phyloP scores from a whole-genome alignment of 2,329 filamentous ascomycete species.

The Huntiella decipiens region DNA sequence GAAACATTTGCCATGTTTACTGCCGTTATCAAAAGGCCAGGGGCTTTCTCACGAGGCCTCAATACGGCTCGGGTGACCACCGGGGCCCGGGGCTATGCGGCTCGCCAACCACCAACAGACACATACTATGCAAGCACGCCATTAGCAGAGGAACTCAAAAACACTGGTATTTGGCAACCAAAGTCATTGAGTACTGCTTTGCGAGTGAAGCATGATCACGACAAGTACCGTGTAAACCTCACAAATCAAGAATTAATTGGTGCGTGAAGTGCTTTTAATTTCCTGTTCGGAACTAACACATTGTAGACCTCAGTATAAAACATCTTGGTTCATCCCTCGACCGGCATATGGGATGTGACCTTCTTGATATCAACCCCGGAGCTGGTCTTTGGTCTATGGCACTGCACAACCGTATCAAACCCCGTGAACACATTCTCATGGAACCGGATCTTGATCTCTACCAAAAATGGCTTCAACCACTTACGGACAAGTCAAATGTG shows the following conservation, averaged over 20 bases:
- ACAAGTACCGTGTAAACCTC: background rate
- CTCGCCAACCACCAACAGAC: background rate
- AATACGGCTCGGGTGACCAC: background rate
- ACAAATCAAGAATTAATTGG: background rate
- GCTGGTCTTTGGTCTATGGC: constrained; percentile 59
- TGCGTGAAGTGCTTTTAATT: background rate
- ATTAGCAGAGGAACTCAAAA: background rate
- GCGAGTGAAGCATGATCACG: background rate
- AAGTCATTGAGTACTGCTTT: background rate
- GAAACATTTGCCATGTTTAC: background rate
- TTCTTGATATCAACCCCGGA: constrained; percentile 76
- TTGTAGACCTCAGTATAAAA: constrained; percentile 45
- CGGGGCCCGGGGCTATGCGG: background rate
- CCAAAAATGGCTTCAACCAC: constrained; percentile 36
- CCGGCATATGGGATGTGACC: constrained; percentile 57
- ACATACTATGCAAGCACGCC: background rate
- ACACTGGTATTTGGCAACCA: background rate
- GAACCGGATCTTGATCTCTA: constrained; percentile 48
- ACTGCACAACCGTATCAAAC: constrained; percentile 55
- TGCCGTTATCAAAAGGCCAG: background rate
- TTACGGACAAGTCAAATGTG: constrained; percentile 30
- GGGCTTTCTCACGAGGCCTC: background rate
- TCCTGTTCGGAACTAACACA: too few relatives aligned
- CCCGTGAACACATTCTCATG: constrained; percentile 66
- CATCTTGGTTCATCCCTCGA: constrained; percentile 52